Conservation (phyloP, 352 stramenopile species). For the Plasmopara muralis region DNA sequence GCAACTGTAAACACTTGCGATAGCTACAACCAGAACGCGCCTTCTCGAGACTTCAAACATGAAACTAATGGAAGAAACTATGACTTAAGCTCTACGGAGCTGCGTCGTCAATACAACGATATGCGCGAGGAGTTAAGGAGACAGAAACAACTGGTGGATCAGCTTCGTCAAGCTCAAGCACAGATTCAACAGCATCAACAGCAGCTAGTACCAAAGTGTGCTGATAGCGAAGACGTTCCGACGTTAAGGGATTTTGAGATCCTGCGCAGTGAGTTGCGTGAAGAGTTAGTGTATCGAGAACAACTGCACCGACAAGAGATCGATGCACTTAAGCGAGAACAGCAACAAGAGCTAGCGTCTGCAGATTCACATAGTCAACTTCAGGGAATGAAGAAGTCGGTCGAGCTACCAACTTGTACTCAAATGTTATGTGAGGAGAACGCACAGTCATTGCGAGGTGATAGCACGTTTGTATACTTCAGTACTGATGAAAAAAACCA, state of each 20-base stretch:
- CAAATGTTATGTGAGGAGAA: constrained; percentile 5
- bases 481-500: constrained; percentile 6
- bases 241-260: constrained; percentile 53
- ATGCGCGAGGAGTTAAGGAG: constrained; percentile 40
- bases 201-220: constrained; percentile 8
- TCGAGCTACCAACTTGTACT: constrained; percentile 5
- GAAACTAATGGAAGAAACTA: constrained; percentile 1
- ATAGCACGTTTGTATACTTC: constrained; percentile 61
- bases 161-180: constrained; percentile 35
- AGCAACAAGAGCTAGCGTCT: constrained; percentile 12
- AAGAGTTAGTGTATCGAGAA: constrained; percentile 46
- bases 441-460: constrained; percentile 30
- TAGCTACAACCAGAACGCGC: constrained; percentile 15
- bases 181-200: constrained; percentile 44
- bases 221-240: constrained; percentile 11
- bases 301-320: constrained; percentile 42
- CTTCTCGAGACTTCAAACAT: constrained; percentile 9
- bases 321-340: constrained; percentile 25
- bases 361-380: constrained; percentile 3
- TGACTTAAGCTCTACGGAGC: constrained; percentile 7
- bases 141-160: constrained; percentile 49
- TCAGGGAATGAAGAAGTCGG: constrained; percentile 3
- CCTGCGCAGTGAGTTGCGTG: constrained; percentile 42
- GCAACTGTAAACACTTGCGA: constrained; percentile 2
- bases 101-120: constrained; percentile 50